These are phyloP conservation scores for Leptoxyphium fumago DNA, from an alignment of 2,329 filamentous ascomycete genomes.

Conservation along the genomic window DNA sequence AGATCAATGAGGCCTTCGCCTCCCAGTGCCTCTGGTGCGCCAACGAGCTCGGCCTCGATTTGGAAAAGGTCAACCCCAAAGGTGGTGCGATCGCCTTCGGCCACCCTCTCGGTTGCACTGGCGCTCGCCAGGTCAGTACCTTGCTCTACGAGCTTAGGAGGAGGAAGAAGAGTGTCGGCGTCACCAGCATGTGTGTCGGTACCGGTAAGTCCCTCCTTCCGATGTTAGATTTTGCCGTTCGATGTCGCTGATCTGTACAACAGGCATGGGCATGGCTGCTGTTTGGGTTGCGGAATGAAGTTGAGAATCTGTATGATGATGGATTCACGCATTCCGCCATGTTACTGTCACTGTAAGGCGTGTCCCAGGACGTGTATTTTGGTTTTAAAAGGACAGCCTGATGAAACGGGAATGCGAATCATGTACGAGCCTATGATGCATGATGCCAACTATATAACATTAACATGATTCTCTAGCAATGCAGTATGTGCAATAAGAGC, in stretches of 20 bases:
- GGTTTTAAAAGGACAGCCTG: too few species aligned
- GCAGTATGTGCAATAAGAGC: too few species aligned
- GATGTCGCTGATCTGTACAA: background rate
- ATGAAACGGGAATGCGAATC: too few species aligned
- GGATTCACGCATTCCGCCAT: too few species aligned
- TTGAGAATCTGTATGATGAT: too few species aligned
- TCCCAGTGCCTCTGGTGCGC: conserved; percentile 89
- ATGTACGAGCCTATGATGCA: too few species aligned
- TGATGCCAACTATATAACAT: too few species aligned
- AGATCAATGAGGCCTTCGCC: conserved; percentile 99
- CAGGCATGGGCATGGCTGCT: conserved; percentile 80
- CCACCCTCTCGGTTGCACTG: conserved; percentile 88
- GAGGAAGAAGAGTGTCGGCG: conserved; percentile 69
- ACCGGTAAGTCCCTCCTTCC: conserved; percentile 40
- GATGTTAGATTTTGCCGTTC: background rate
- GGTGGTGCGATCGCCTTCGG: conserved; percentile 83
- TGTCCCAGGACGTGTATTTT: too few species aligned
- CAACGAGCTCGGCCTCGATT: conserved; percentile 68
- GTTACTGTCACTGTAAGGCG: too few species aligned
- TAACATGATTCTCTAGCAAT: too few species aligned
- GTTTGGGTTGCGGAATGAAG: conserved; percentile 84
- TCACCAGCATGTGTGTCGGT: conserved; percentile 92
- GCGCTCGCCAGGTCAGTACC: conserved; percentile 84
- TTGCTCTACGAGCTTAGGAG: conserved; percentile 79
- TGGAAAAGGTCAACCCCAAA: conserved; percentile 91